Evolutionary conservation across 192 early-diverging fungal species (phyloP).

Genomic region (Funneliformis geosporum): DNA sequence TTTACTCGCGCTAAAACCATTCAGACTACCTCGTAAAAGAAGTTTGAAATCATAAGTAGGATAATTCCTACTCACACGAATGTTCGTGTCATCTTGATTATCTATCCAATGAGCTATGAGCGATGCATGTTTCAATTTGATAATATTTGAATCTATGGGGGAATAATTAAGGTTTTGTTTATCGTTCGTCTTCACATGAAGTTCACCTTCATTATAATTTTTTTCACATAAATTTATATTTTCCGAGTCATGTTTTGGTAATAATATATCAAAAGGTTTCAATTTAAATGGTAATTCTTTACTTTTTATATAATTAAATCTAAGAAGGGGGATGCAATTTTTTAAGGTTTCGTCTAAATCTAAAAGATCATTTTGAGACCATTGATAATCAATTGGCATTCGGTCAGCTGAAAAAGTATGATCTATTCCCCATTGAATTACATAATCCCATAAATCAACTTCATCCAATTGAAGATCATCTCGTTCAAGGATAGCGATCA

Average conservation of each 20-base stretch:
- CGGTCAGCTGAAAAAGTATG: neutral
- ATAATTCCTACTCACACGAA: neutral
- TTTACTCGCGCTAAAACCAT: constrained; percentile 11
- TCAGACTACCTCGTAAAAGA: constrained; percentile 17
- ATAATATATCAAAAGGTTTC: neutral
- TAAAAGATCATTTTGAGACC: neutral
- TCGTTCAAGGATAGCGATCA: neutral
- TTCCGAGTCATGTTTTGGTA: neutral
- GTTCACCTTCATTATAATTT: neutral
- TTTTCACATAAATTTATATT: neutral
- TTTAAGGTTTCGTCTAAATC: neutral
- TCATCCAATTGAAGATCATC: constrained; percentile 22
- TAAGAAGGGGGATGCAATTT: neutral
- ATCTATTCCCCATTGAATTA: constrained; percentile 19
- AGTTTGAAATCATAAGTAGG: neutral
- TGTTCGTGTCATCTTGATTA: neutral
- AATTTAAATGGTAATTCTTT: constrained; percentile 2
- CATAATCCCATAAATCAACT: constrained; percentile 16
- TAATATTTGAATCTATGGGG: constrained; percentile 17
- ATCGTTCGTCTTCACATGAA: neutral
- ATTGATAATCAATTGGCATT: neutral
- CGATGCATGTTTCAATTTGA: constrained; percentile 14
- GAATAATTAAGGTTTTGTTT: neutral
- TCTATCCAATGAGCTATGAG: constrained; percentile 23
- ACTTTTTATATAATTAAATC: neutral